These are phyloP conservation scores for Tetradesmus lagerheimii DNA, from an alignment of 139 green algal species.

Conservation along the genomic window DNA sequence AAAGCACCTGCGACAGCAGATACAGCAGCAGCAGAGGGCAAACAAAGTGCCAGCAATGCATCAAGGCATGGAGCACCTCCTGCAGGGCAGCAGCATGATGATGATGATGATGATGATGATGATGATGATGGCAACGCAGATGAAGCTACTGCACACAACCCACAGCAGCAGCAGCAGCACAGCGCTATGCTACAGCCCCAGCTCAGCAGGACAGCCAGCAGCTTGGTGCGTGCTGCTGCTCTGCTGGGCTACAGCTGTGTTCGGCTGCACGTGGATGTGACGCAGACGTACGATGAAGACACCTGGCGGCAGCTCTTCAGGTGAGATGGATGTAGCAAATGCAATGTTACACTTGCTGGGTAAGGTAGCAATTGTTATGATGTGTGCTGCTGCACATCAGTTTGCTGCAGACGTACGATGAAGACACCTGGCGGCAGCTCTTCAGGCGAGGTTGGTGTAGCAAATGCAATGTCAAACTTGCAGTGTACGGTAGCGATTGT, in stretches of 20 bases:
- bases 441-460: too few species aligned
- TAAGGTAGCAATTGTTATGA: too few species aligned
- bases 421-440: conserved; percentile 10
- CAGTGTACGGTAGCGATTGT: too few species aligned
- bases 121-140: too few species aligned
- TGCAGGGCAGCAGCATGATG: too few species aligned
- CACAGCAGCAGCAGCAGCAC: not conserved
- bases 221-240: not conserved
- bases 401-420: not conserved
- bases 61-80: not conserved
- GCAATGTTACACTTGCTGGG: too few species aligned
- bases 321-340: too few species aligned
- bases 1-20: too few species aligned
- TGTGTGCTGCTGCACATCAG: not conserved
- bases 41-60: not conserved
- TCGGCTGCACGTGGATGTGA: not conserved
- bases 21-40: not conserved
- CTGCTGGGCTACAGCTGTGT: not conserved
- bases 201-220: not conserved
- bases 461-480: too few species aligned
- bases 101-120: too few species aligned
- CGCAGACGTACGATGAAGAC: not conserved
- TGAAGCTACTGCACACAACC: not conserved
- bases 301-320: conserved; percentile 20
- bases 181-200: not conserved